phyloP scores from a whole-genome alignment of 257 asterid genomes.

The Ophiorrhiza pumila region DNA sequence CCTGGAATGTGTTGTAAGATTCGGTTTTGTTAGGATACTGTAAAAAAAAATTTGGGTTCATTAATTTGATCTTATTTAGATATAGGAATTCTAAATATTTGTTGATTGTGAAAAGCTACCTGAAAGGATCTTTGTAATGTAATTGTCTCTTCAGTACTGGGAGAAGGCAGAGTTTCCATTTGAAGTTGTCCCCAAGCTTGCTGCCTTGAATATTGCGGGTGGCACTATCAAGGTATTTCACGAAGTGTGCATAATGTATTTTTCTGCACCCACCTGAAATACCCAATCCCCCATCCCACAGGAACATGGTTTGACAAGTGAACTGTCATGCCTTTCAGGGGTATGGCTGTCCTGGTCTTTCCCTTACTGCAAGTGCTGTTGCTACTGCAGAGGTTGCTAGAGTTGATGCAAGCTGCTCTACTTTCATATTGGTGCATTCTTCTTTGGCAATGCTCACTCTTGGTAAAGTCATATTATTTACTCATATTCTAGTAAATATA shows the following conservation, averaged over 20 bases:
- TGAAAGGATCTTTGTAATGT: not conserved
- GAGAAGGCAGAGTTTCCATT: constrained; percentile 98
- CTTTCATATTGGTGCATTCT: constrained; percentile 87
- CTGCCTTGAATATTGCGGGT: constrained; percentile 68
- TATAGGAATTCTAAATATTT: not conserved
- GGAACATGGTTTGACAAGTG: constrained; percentile 1
- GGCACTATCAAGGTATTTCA: constrained; percentile 73
- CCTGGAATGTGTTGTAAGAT: not conserved
- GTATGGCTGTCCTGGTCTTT: constrained; percentile 86
- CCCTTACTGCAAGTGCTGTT: constrained; percentile 80
- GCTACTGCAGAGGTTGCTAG: constrained; percentile 79
- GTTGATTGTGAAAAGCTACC: not conserved
- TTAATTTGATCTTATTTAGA: not conserved
- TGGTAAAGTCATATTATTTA: constrained; percentile 42
- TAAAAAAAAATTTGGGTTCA: not conserved
- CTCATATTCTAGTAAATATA: constrained; percentile 2
- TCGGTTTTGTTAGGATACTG: not conserved
- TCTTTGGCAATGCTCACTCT: constrained; percentile 89
- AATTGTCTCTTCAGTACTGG: constrained; percentile 67
- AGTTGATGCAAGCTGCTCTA: constrained; percentile 96
- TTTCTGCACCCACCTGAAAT: too few species aligned
- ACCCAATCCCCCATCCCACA: constrained; percentile 2
- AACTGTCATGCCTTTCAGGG: constrained; percentile 48
- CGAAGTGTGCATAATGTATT: not conserved
- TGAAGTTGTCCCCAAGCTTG: constrained; percentile 85